Percentiles rank a stretch among this genome's conserved stretches.
Evolutionary conservation across 805 yeast species (phyloP).

Genomic region (Ogataea methylovora): DNA sequence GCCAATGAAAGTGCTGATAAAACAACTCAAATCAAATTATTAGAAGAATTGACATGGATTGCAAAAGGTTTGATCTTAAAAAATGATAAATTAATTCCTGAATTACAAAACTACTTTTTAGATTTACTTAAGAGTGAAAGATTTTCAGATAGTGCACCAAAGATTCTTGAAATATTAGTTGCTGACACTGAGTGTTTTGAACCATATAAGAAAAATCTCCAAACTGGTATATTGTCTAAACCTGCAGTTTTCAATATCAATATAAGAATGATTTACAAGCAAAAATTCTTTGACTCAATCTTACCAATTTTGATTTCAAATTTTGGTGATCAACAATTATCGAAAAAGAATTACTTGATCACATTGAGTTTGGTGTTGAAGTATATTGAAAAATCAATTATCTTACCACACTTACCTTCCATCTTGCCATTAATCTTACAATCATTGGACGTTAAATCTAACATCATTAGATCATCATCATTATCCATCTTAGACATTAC

Average conservation of each 20-base stretch:
- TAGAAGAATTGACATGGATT: conserved; percentile 64
- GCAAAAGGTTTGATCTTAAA: conserved; percentile 62
- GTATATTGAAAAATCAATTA: conserved; percentile 53
- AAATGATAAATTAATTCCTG: conserved; percentile 34
- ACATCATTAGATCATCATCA: conserved; percentile 16
- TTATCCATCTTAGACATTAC: conserved; percentile 23
- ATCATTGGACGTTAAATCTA: conserved; percentile 32
- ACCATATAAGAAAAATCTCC: conserved; percentile 25
- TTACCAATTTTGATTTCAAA: conserved; percentile 48
- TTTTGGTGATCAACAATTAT: conserved; percentile 22
- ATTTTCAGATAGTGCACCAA: conserved; percentile 33
- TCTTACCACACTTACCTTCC: conserved; percentile 53
- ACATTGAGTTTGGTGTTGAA: conserved; percentile 63
- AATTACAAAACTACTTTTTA: conserved; percentile 27
- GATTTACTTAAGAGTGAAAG: conserved; percentile 24
- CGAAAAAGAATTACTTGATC: conserved; percentile 44
- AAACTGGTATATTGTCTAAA: conserved; percentile 14
- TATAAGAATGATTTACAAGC: conserved; percentile 68
- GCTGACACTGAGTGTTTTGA: conserved; percentile 58
- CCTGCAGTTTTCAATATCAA: conserved; percentile 41
- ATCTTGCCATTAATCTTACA: conserved; percentile 69
- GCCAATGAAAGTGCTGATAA: conserved; percentile 1
- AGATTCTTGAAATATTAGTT: conserved; percentile 55
- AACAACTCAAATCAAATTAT: conserved; percentile 14
- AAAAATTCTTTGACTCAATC: conserved; percentile 58